Evolutionary conservation across 805 yeast species (phyloP).

Genomic region (Yarrowia porcina): DNA sequence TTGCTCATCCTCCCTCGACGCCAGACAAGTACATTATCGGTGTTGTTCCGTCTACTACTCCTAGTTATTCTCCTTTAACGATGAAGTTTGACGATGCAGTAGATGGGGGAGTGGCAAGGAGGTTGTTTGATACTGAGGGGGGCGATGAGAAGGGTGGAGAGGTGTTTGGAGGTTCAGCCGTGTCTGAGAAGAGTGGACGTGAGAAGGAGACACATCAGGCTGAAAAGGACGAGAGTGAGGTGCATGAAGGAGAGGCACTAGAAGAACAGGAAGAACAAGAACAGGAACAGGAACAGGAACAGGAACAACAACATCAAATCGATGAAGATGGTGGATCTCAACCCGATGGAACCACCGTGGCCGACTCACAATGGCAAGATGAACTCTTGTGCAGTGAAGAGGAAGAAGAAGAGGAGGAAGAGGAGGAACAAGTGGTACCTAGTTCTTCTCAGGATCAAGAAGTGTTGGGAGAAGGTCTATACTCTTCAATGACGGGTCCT

Average conservation of each 20-base stretch:
- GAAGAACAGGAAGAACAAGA: neutral
- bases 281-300: neutral
- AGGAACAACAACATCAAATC: too few relatives aligned
- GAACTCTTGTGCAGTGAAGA: neutral
- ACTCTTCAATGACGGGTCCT: neutral
- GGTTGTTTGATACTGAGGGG: neutral
- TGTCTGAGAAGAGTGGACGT: too few relatives aligned
- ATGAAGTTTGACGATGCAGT: neutral
- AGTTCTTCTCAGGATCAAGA: slow-evolving; percentile 9
- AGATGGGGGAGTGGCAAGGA: slow-evolving; percentile 2
- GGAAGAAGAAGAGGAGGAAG: neutral
- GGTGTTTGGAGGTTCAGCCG: neutral
- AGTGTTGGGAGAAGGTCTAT: neutral
- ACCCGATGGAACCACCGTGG: too few relatives aligned
- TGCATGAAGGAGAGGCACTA: too few relatives aligned
- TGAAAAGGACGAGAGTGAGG: too few relatives aligned
- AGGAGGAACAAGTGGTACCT: neutral
- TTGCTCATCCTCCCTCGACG: neutral
- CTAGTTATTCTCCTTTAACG: slow-evolving; percentile 1
- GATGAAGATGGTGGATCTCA: too few relatives aligned
- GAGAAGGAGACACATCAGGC: too few relatives aligned
- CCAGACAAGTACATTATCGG: neutral
- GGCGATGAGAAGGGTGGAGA: neutral
- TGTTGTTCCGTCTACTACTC: slow-evolving; percentile 8
- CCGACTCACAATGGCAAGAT: slow-evolving; percentile 11